These are phyloP conservation scores for Sicyos baderoa DNA, from an alignment of 306 rosid species.

Conservation along the genomic window DNA sequence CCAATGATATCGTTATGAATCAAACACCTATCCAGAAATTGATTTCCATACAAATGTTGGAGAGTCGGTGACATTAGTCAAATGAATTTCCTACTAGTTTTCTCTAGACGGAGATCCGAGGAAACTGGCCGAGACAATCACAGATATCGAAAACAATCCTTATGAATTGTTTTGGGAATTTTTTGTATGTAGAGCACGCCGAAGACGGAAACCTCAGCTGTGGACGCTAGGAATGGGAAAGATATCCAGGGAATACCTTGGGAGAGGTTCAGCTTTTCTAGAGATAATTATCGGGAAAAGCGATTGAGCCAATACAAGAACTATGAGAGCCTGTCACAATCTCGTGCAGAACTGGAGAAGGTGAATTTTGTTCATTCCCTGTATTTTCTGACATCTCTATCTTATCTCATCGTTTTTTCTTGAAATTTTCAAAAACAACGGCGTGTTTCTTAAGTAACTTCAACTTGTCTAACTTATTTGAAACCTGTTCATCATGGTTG, in stretches of 20 bases:
- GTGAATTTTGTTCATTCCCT: slow-evolving; percentile 19
- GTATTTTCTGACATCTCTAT: not conserved
- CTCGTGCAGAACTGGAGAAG: slow-evolving; percentile 50
- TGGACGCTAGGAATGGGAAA: slow-evolving; percentile 71
- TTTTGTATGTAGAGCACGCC: slow-evolving; percentile 36
- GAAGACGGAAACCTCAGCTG: slow-evolving; percentile 71
- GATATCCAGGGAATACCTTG: slow-evolving; percentile 92
- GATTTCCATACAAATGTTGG: no score
- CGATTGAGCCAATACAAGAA: slow-evolving; percentile 75
- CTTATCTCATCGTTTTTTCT: not conserved
- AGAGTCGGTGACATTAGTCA: no score
- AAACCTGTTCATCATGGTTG: not conserved
- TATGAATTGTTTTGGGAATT: not conserved
- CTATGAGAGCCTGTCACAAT: slow-evolving; percentile 53
- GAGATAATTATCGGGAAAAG: slow-evolving; percentile 64
- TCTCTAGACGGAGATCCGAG: no score
- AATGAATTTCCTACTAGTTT: no score
- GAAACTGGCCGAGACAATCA: no score
- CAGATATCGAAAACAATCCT: no score
- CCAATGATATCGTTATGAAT: not conserved
- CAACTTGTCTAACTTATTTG: not conserved
- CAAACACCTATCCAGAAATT: no score
- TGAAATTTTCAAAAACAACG: not conserved
- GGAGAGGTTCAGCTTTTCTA: slow-evolving; percentile 71
- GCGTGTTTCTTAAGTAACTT: not conserved